Base-by-base conservation (phyloP, 2,329 filamentous ascomycete species). In the Alternaria sp. region DNA sequence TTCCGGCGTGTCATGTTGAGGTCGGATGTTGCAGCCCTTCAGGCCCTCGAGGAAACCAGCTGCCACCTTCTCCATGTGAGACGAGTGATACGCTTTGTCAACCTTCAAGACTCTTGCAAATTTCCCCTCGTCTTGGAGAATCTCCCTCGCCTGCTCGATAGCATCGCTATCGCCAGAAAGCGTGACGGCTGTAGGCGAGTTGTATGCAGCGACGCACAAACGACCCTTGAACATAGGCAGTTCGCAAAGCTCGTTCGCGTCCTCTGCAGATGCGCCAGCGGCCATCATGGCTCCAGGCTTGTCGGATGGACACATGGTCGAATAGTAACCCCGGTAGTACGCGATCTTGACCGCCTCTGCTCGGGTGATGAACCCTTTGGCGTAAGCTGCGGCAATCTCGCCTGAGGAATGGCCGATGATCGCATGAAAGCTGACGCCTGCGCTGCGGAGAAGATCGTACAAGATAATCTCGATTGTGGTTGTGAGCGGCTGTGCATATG, bases 51-150 rank as follows among this genome's bases (percentile, higher is more conserved):
- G n/a, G 37, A 41, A 41, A 41, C 37, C 37, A 41, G 37, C 37
- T 41, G 37, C 37, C 37, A 41, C 37, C 37, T 41, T 41, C 37
- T 41, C 37, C 37, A 41, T 41, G 84, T 83, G 30, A 84, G 82
- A 23, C 76, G 75, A 0, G 81, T 85, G 84, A 55, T 85, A 85
- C 0, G 83, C 82, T 5, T 68, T 79, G 21, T 83, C 80, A 1
- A 84, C 82, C 59, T 79, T 75, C 1, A 86, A 75, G 11, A 69
- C 54, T 0, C 82, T 72, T 2, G 73, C 75, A 63, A 84, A 85
- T 8, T 75, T 79, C 4, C 75, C 67, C 18, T 80, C 71, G 5
- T 78, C 75, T 2, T 81, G 68, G 0, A 85, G 63, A 2, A 71
- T 66, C 0, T 67, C 60, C 5, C 76, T 68, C 0, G 75, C 65